phyloP scores from a whole-genome alignment of 2,329 filamentous ascomycete genomes.

The Phialophora verrucosa region DNA sequence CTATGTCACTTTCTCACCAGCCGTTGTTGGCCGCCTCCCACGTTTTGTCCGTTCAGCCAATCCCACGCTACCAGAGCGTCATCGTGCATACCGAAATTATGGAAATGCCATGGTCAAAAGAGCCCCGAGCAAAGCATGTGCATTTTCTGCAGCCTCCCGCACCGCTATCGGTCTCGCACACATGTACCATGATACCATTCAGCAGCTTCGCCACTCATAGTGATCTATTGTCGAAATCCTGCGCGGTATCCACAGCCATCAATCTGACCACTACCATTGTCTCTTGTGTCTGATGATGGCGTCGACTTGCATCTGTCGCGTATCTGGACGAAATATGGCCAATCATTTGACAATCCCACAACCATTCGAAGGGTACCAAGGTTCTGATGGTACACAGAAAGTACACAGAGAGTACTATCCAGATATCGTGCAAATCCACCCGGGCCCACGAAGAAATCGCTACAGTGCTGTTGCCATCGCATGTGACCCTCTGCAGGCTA shows the following conservation, averaged over 20 bases:
- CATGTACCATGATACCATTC: conserved; percentile 16
- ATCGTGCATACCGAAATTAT: conserved; percentile 25
- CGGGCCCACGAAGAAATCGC: neutral
- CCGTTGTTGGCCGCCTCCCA: conserved; percentile 8
- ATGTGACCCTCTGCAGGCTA: conserved; percentile 21
- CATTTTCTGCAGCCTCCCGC: conserved; percentile 28
- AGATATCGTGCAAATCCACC: neutral
- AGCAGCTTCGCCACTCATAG: conserved; percentile 24
- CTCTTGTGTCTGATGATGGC: conserved; percentile 19
- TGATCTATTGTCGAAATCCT: conserved; percentile 14
- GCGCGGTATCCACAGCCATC: conserved; percentile 21
- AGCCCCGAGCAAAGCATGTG: conserved; percentile 30
- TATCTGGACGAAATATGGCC: conserved; percentile 20
- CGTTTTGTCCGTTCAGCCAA: conserved; percentile 4
- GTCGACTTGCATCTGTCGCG: conserved; percentile 24
- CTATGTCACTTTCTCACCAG: conserved; percentile 17
- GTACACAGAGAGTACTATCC: neutral
- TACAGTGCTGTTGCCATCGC: neutral
- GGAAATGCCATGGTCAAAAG: conserved; percentile 23
- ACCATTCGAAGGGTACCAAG: conserved; percentile 24
- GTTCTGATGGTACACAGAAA: conserved; percentile 17
- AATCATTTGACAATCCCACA: conserved; percentile 1
- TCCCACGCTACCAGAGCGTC: conserved; percentile 22
- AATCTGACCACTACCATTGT: conserved; percentile 9
- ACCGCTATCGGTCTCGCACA: neutral